phyloP scores from a whole-genome alignment of 495 filamentous ascomycete genomes.

The Penicillium dipodomyicola region DNA sequence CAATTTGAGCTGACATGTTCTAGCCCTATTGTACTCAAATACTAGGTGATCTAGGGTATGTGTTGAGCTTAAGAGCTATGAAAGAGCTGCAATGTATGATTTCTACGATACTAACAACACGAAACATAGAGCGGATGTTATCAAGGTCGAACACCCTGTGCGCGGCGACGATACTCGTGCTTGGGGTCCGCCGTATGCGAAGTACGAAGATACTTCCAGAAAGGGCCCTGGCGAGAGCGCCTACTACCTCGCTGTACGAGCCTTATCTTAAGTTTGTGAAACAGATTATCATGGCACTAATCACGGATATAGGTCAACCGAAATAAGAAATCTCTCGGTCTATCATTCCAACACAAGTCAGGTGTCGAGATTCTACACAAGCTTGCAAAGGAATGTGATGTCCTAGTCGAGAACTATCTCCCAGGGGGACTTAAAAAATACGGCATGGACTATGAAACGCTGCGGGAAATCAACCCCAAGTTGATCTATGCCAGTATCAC shows the following conservation, averaged over 20 bases:
- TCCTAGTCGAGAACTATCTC: slow-evolving; percentile 96
- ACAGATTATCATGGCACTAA: slow-evolving; percentile 8
- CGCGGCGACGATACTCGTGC: slow-evolving; percentile 92
- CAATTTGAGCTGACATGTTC: slow-evolving; percentile 18
- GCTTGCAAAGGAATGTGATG: slow-evolving; percentile 80
- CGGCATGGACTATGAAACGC: slow-evolving; percentile 75
- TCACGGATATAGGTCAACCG: slow-evolving; percentile 69
- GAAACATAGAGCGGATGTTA: slow-evolving; percentile 78
- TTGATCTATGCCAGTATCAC: slow-evolving; percentile 69
- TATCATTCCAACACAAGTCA: slow-evolving; percentile 81
- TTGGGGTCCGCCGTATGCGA: slow-evolving; percentile 94
- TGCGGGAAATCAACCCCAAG: slow-evolving; percentile 75
- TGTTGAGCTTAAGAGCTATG: slow-evolving; percentile 15
- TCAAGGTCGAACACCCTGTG: slow-evolving; percentile 93
- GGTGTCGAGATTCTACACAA: slow-evolving; percentile 84
- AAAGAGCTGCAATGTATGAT: neutral
- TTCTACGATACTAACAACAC: neutral
- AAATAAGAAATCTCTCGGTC: slow-evolving; percentile 91
- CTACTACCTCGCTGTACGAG: slow-evolving; percentile 81
- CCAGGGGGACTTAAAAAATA: slow-evolving; percentile 92
- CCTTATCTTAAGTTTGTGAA: neutral
- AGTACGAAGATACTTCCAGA: slow-evolving; percentile 58
- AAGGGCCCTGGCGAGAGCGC: slow-evolving; percentile 87
- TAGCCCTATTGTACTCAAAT: slow-evolving; percentile 99
- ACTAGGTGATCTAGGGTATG: slow-evolving; percentile 90